Conservation (phyloP, 495 filamentous ascomycete species). For the Podospora bellae-mahoneyi region DNA sequence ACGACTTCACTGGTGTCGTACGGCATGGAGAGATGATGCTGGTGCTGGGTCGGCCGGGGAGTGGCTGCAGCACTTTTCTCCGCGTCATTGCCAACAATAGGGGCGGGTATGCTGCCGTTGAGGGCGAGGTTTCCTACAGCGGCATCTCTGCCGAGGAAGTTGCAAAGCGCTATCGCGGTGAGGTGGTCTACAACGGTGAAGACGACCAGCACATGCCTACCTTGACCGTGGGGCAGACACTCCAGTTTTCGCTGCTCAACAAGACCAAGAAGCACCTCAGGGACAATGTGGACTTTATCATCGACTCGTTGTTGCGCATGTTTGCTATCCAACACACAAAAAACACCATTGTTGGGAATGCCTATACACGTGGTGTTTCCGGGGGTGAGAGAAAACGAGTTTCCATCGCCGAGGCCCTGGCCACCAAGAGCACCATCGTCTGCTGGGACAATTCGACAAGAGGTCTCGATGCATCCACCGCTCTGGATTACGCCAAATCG, state of each 20-base stretch:
- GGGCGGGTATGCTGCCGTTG: slow-evolving; percentile 59
- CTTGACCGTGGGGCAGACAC: slow-evolving; percentile 74
- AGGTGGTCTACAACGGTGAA: slow-evolving; percentile 80
- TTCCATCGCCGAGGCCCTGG: slow-evolving; percentile 51
- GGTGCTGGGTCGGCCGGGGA: slow-evolving; percentile 74
- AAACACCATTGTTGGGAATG: slow-evolving; percentile 81
- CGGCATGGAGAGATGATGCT: slow-evolving; percentile 78
- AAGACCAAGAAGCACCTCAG: slow-evolving; percentile 75
- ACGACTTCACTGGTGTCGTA: slow-evolving; percentile 76
- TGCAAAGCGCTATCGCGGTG: slow-evolving; percentile 66
- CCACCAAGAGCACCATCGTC: slow-evolving; percentile 47
- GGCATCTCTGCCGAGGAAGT: slow-evolving; percentile 70
- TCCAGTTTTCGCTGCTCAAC: slow-evolving; percentile 78
- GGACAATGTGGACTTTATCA: slow-evolving; percentile 63
- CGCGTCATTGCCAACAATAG: slow-evolving; percentile 73
- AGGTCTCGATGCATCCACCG: slow-evolving; percentile 76
- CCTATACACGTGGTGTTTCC: slow-evolving; percentile 70
- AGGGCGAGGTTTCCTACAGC: slow-evolving; percentile 72
- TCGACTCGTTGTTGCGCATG: slow-evolving; percentile 67
- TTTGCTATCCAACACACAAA: slow-evolving; percentile 77
- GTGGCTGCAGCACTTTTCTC: slow-evolving; percentile 78
- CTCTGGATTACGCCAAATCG: slow-evolving; percentile 74
- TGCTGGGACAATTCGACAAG: slow-evolving; percentile 72
- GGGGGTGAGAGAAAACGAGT: slow-evolving; percentile 59
- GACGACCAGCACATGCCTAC: slow-evolving; percentile 77